Percentiles rank a stretch among this genome's conserved stretches.
Evolutionary conservation across 2,329 filamentous ascomycete species (phyloP).

Genomic region (Didymellaceae sp.): DNA sequence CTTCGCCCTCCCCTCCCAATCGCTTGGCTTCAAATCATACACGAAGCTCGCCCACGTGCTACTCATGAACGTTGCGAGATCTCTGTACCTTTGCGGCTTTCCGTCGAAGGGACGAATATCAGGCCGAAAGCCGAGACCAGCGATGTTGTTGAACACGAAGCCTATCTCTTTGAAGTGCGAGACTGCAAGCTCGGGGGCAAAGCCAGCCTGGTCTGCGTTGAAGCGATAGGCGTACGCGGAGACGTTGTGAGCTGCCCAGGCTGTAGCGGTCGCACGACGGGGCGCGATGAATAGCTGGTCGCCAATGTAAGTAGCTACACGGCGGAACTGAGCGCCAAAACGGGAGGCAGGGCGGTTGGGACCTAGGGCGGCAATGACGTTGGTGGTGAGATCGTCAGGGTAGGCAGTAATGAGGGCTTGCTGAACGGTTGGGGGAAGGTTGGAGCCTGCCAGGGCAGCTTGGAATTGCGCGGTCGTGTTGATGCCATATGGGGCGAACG

Average conservation of each 20-base stretch:
- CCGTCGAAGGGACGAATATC: slow-evolving; percentile 31
- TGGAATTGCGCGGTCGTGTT: slow-evolving; percentile 61
- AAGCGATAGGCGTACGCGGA: slow-evolving; percentile 66
- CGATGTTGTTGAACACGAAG: slow-evolving; percentile 51
- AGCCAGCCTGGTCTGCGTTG: slow-evolving; percentile 55
- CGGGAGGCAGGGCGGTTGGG: slow-evolving; percentile 16
- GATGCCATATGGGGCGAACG: slow-evolving; percentile 60
- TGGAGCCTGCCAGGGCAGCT: slow-evolving; percentile 22
- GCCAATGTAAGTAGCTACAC: slow-evolving; percentile 55
- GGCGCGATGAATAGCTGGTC: slow-evolving; percentile 62
- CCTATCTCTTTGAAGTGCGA: slow-evolving; percentile 59
- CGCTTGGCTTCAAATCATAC: slow-evolving; percentile 43
- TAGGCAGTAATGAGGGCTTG: slow-evolving; percentile 21
- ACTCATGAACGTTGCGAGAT: slow-evolving; percentile 49
- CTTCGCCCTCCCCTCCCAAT: not conserved
- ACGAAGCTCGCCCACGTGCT: slow-evolving; percentile 51
- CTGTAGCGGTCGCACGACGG: slow-evolving; percentile 57
- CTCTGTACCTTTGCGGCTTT: slow-evolving; percentile 38
- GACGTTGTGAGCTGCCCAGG: slow-evolving; percentile 54
- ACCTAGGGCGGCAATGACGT: slow-evolving; percentile 22
- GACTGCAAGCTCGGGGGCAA: slow-evolving; percentile 50
- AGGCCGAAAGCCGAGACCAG: slow-evolving; percentile 49
- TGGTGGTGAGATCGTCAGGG: slow-evolving; percentile 22
- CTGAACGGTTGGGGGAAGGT: not conserved
- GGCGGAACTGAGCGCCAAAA: slow-evolving; percentile 55